phyloP scores from a whole-genome alignment of 208 protist species.

The Trypanosomatidae sp. region DNA sequence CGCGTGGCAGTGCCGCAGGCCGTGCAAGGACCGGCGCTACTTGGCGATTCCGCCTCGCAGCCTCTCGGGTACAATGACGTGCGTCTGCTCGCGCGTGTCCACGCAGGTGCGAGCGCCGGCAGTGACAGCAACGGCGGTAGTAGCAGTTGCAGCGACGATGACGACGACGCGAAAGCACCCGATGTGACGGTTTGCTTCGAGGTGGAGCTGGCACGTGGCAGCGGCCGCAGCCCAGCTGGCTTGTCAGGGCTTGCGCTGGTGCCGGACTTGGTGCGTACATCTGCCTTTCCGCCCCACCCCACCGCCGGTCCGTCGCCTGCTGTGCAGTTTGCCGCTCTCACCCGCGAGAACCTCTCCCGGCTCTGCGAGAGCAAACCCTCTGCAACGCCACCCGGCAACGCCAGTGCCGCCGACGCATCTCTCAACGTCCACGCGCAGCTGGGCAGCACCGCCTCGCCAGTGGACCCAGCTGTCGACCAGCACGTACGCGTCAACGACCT shows the following conservation, averaged over 20 bases:
- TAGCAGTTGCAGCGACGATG: too few species aligned
- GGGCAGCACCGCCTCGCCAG: background rate
- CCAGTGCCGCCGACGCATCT: too few species aligned
- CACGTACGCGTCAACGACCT: constrained; percentile 48
- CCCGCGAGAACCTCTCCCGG: constrained; percentile 25
- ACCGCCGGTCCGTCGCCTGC: too few species aligned
- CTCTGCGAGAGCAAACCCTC: too few species aligned
- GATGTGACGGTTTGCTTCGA: constrained; percentile 43
- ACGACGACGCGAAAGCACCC: constrained; percentile 24
- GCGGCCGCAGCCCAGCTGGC: background rate
- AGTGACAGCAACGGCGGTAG: too few species aligned
- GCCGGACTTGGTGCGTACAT: too few species aligned
- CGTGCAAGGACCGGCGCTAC: background rate
- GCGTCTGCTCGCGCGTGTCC: background rate
- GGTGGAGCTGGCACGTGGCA: constrained; percentile 34
- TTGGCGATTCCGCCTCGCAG: constrained; percentile 13
- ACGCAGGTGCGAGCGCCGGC: background rate
- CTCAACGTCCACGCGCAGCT: too few species aligned
- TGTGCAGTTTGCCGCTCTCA: constrained; percentile 18
- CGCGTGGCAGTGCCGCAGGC: background rate
- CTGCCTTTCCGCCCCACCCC: too few species aligned
- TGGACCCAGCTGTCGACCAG: constrained; percentile 6
- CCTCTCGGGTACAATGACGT: background rate
- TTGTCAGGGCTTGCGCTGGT: background rate
- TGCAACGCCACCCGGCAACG: too few species aligned